Conservation (phyloP, 2,329 filamentous ascomycete species). For the Ophiostoma perfectum region DNA sequence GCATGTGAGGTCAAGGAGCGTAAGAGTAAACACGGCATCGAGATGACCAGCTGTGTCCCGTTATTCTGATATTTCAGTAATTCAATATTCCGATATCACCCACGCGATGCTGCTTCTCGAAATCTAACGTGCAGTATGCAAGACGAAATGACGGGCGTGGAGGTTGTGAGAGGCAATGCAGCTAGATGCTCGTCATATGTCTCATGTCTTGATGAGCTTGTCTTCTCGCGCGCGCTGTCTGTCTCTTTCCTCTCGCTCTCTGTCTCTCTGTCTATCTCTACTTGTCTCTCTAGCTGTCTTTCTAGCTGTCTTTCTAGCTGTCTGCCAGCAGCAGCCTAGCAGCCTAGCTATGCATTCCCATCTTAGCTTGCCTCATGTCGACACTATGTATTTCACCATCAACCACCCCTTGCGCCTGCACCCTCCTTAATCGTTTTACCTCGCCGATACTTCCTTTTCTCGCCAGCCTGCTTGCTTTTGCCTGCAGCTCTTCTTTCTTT, state of each 20-base stretch:
- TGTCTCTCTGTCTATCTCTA: background rate
- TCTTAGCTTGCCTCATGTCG: background rate
- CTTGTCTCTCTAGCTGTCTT: background rate
- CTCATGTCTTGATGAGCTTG: background rate
- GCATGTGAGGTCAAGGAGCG: too few species aligned
- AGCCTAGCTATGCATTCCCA: background rate
- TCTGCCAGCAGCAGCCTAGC: background rate
- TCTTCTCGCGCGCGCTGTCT: too few species aligned
- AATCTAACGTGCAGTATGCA: background rate
- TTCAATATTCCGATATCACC: background rate
- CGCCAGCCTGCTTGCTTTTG: background rate
- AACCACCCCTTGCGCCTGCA: background rate
- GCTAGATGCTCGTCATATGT: slow-evolving; percentile 1
- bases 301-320: background rate
- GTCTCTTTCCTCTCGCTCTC: background rate
- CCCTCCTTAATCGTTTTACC: background rate
- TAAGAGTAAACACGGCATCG: background rate
- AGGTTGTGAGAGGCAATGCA: background rate
- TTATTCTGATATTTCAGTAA: background rate
- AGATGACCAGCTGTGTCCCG: too few species aligned
- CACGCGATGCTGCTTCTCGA: background rate
- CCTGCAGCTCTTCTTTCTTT: background rate
- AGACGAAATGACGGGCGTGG: background rate
- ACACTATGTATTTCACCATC: background rate
- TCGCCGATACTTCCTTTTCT: background rate